phyloP scores from a whole-genome alignment of 768 basidiomycete genomes.

The Termitomyces sp. region DNA sequence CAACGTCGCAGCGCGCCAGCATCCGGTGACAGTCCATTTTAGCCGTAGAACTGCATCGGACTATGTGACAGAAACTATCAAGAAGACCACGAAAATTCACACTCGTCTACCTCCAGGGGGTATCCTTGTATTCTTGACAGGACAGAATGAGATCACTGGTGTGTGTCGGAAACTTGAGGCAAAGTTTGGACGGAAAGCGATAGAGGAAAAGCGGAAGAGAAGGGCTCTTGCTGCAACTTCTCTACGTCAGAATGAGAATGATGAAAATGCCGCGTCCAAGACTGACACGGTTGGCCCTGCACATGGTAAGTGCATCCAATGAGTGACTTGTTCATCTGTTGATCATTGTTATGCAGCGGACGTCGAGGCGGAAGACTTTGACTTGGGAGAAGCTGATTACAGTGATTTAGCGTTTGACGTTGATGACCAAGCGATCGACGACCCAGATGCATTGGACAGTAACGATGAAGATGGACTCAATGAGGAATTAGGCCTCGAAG shows the following conservation, averaged over 20 bases:
- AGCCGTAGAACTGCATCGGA: constrained; percentile 79
- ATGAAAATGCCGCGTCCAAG: constrained; percentile 16
- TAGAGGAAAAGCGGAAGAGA: constrained; percentile 45
- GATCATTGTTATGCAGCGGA: constrained; percentile 38
- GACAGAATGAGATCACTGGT: constrained; percentile 90
- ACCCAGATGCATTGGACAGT: constrained; percentile 70
- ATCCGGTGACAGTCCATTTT: constrained; percentile 95
- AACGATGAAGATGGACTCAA: constrained; percentile 58
- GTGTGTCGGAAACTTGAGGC: constrained; percentile 79
- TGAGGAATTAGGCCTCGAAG: constrained; percentile 51
- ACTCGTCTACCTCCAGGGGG: constrained; percentile 88
- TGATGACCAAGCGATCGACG: constrained; percentile 55
- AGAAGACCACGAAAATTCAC: constrained; percentile 90
- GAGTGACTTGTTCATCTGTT: constrained; percentile 1
- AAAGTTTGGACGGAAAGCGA: constrained; percentile 63
- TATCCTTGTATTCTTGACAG: constrained; percentile 90
- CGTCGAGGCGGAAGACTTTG: constrained; percentile 77
- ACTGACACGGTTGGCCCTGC: constrained; percentile 30
- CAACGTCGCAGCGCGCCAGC: constrained; percentile 83
- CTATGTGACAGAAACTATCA: constrained; percentile 86
- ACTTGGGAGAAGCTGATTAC: constrained; percentile 46
- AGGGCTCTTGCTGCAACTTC: constrained; percentile 19
- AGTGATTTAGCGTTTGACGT: constrained; percentile 64
- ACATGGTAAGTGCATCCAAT: constrained; percentile 36
- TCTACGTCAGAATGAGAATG: constrained; percentile 22